Base-by-base conservation (phyloP, 257 asterid genomes). In the Catharanthus roseus region DNA sequence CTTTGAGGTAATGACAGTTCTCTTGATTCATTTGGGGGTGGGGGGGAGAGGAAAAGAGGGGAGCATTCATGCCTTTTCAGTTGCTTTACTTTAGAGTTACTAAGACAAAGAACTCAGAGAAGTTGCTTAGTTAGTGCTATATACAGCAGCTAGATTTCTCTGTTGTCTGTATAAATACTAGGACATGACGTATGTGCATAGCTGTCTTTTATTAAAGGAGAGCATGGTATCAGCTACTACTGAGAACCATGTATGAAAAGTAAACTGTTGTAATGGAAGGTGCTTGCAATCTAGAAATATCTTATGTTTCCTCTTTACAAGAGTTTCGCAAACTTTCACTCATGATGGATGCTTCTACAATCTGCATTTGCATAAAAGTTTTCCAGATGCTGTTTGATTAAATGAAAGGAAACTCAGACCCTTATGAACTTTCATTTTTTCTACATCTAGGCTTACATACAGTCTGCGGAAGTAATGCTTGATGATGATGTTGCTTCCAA, bases 401-500 rank as follows among this genome's bases (percentile, higher is more conserved):
- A 55, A 39, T 47, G 8, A 51, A 16, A 4, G 56, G 5, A 26
- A 71, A 31, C 0, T 12, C 41, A 61, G 51, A 44, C 53, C 39
- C 10, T 24, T 67, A 29, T 26, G 53, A 44, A 39, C 12, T 16
- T 47, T 45, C 8, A 18, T 67, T 29, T 67, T 49, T 18, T 69
- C 68, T 31, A 3, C 65, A 28, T 68, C 34, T 75, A 93, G 98
- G 93, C 86, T 79, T 93, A 88, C 77, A 72, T 83, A 74, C 88
- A 86, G 84, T 96, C 92, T 75, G 89, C 97, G 72, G 97, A 91
- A 85, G 38, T 70, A 70, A 93, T 93, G 97, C 95, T 89, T 62
- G 83, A 82, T 77, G 97, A 93, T 65, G 98, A 93, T 69, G 95
- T 93, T 70, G 84, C 93, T 76, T 86, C 97, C 72, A 93, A 93